phyloP scores from a whole-genome alignment of 2,329 filamentous ascomycete species.

The Fusarium ambrosium region DNA sequence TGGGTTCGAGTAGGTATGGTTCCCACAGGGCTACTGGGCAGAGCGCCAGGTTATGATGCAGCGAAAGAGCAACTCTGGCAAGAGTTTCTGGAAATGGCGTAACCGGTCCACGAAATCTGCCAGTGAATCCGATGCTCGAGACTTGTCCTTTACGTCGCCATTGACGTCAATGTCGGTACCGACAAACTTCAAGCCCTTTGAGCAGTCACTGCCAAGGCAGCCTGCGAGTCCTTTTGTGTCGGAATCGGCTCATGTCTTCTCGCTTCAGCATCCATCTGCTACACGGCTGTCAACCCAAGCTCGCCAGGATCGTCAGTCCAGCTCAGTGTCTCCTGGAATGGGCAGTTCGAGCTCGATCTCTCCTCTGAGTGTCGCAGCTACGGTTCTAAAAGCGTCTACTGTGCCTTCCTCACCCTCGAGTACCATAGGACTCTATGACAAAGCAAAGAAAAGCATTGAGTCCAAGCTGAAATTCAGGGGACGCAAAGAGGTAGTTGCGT shows the following conservation, averaged over 20 bases:
- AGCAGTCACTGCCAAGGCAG: slow-evolving; percentile 21
- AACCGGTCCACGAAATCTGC: slow-evolving; percentile 54
- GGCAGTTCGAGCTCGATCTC: slow-evolving; percentile 23
- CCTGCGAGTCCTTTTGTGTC: slow-evolving; percentile 60
- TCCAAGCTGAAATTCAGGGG: slow-evolving; percentile 35
- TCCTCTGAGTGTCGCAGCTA: neutral
- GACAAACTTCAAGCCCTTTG: slow-evolving; percentile 22
- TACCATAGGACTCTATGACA: slow-evolving; percentile 30
- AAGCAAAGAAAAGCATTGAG: slow-evolving; percentile 43
- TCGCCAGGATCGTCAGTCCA: slow-evolving; percentile 14
- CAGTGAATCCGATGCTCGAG: slow-evolving; percentile 50
- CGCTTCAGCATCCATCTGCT: slow-evolving; percentile 56
- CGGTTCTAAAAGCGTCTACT: neutral
- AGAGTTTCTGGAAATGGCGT: slow-evolving; percentile 58
- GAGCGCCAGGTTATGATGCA: slow-evolving; percentile 59
- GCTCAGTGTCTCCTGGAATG: slow-evolving; percentile 8
- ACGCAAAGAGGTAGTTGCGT: slow-evolving; percentile 27
- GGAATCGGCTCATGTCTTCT: slow-evolving; percentile 63
- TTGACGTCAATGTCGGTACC: slow-evolving; percentile 39
- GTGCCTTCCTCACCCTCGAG: slow-evolving; percentile 6
- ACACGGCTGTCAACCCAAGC: slow-evolving; percentile 14
- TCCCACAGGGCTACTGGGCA: slow-evolving; percentile 73
- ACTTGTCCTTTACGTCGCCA: slow-evolving; percentile 43
- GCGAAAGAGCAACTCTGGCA: slow-evolving; percentile 51
- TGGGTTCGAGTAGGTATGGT: slow-evolving; percentile 74